Evolutionary conservation across 306 rosid genomes (phyloP).

Genomic region (Luffa aegyptiaca): DNA sequence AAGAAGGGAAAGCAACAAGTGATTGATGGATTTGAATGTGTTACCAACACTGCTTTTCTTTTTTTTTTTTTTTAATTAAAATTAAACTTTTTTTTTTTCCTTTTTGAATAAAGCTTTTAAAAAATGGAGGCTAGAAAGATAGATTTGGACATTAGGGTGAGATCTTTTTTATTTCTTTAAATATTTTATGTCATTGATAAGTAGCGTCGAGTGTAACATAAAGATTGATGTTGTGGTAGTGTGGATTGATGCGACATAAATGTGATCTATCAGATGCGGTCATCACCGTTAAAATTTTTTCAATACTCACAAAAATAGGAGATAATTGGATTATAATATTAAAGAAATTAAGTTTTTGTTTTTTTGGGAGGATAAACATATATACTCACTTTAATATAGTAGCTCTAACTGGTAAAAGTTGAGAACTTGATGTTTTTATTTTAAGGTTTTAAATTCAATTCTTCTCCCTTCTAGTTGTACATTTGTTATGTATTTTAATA

Average conservation of each 20-base stretch:
- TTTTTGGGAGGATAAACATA: no score
- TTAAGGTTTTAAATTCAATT: no score
- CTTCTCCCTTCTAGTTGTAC: no score
- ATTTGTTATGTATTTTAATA: no score
- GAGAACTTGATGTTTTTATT: no score
- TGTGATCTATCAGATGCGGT: neutral
- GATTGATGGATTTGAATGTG: constrained; percentile 10
- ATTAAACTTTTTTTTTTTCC: neutral
- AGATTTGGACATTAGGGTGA: neutral
- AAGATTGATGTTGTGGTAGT: neutral
- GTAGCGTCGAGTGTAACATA: neutral
- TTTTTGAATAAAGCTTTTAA: neutral
- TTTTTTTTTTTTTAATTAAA: neutral
- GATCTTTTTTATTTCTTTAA: neutral
- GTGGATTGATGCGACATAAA: neutral
- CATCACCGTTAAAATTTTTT: neutral
- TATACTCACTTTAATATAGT: no score
- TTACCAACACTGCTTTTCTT: neutral
- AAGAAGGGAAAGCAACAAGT: neutral
- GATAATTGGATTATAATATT: no score
- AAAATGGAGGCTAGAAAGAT: neutral
- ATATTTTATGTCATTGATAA: neutral
- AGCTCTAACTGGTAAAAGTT: no score
- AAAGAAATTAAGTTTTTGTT: no score
- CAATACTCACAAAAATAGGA: no score